Evolutionary conservation across 495 filamentous ascomycete genomes (phyloP), one percentile per base, ranked within the genome.

Genomic region (Gamarada debralockiae): DNA sequence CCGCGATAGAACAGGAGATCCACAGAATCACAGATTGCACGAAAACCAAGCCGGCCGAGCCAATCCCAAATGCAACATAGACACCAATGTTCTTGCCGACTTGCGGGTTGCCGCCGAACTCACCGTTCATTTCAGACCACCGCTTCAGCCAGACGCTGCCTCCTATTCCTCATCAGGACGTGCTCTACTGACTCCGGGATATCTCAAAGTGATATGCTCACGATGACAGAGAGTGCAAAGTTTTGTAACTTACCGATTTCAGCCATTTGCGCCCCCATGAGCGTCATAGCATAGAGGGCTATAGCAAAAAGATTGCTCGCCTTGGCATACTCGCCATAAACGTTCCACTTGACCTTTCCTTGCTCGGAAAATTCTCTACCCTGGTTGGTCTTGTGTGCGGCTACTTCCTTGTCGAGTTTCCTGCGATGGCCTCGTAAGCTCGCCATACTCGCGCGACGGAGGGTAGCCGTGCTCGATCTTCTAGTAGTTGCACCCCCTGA

Each of bases 1-100:
- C 59, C 79, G 97, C 92, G 55, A 99, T 97, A 2, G 95, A 96
- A 70, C 93, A 99, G 73, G 97, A 97, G 57, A 99, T 96, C 92
- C 92, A 97, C 17, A 99, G 74, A 53, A 99, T 92, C 52, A 99
- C 73, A 22, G 92, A 96, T 70, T 99, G 93, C 33, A 93, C 60
- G 36, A 97, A 89, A 18, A 92, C 90, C 56, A 99, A 73, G 24
- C 77, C 77, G 22, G 93, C 85, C 18, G 88, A 83, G n/a, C 95
- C 93, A 41, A 97, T 67, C 25, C 93, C 95, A 67, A 99, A 87
- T 20, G 87, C 89, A 65, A 97, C 86, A 68, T 97, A 99, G 54
- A 97, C 76, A 23, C 92, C 92, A 58, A 99, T 86, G 64, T 92
- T 97, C 65, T 89, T 95, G 47, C 85, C 95, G 49, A 90, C 78